Evolutionary conservation across 2,329 filamentous ascomycete species (phyloP), one percentile per base, ranked within the genome.

Genomic region (Ambrosiella beaveri): DNA sequence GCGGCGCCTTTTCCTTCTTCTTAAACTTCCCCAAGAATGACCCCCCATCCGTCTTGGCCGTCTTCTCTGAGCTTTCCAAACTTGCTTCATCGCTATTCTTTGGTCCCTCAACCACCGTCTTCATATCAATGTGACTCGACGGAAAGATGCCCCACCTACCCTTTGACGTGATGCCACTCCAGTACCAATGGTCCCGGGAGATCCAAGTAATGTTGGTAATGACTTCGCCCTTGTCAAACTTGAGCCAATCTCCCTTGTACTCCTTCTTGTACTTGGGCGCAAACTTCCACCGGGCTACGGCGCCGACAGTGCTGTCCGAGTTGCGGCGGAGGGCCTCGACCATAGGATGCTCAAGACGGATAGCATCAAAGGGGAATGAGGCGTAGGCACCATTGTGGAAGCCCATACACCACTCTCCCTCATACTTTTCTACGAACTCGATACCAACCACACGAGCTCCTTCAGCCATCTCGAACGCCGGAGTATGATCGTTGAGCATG

Each of bases 141-240:
- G 75, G 75, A 64, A 80, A 79, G 55, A 79, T 70, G 35, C 77
- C 77, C 68, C 71, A 74, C 65, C 73, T 76, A 3, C 76, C 75
- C 61, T 74, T 76, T 41, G 73, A 63, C 59, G 77, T 79, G 13
- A 68, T 74, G 1, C 76, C 77, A 0, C 73, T 73, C 77, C 76
- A 80, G 65, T 76, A 80, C 76, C 77, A 80, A 61, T 77, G 74
- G 11, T 74, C 73, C 19, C 69, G 66, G 59, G 74, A 70, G 1
- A 69, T 63, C 71, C 76, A 79, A 56, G 69, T 70, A 27, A 79
- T 87, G 68, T 83, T 87, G 62, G 75, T 80, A 13, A 85, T 83
- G 2, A 75, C 72, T 62, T 86, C 83, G 17, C 79, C 80, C 65
- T 82, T 84, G 37, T 83, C 81, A 64, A 86, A 79, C 62, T 70